Base-by-base conservation (phyloP, 2,329 filamentous ascomycete species). In the Fulvia fulva region DNA sequence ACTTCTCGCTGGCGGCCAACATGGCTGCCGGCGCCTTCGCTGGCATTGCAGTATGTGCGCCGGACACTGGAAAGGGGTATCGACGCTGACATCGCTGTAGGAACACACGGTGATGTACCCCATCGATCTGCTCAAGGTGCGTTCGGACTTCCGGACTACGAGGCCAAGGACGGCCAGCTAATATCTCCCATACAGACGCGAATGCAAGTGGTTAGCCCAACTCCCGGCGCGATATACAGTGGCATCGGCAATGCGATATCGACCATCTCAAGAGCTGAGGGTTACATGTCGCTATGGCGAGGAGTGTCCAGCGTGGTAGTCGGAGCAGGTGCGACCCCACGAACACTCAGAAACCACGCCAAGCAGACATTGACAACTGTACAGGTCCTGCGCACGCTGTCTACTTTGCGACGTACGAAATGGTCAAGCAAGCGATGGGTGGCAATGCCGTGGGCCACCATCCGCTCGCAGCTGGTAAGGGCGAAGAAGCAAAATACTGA, bases 31-130 rank as follows among this genome's bases (percentile, higher is more conserved):
- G 94, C 74, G 94, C 94, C 67, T 97, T 97, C 77, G 94, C 94
- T 59, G 94, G 94, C 68, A 95, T 97, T 77, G 91, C 92, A 70
- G 91, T 95, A 86, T 68, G 87, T 70, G 59, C 70, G 59, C 51
- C 41, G 19, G 19, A 11, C 22, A 25, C 22, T 8, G 25, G 1
- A 47, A 28, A n/a, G 21, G 3, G 19, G 21, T 11, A 14, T 25
- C 19, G 44, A 47, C 44, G 12, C 44, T 47, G 25, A 47, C 44
- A 26, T 11, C 57, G 45, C 59, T 61, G 53, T 67, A 97, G 92
- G 93, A 97, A 79, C 93, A 97, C 77, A 95, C 93, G 59, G 92
- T 96, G 70, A 97, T 99, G 94, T 99, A 99, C 74, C 94, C 94
- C 21, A 89, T 99, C 72, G 94, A 99, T 79, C 86, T 96, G 67